Percentiles rank a stretch among this genome's conserved stretches.
These are phyloP conservation scores for Fulvia fulva DNA, from an alignment of 2,329 filamentous ascomycete species.

Conservation along the genomic window DNA sequence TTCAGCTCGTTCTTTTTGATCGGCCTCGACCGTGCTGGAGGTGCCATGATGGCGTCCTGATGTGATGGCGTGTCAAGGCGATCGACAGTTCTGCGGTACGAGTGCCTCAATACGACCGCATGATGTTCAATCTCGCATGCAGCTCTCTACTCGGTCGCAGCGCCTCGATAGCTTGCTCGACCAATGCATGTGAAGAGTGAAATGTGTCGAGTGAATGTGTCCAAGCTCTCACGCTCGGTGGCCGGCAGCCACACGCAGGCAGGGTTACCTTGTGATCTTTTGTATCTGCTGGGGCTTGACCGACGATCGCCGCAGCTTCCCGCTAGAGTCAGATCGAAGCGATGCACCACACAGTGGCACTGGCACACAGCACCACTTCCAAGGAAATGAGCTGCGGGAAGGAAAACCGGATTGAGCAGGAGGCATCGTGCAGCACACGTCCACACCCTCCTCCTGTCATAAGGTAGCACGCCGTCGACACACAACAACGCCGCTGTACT, in stretches of 20 bases:
- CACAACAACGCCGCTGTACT: neutral
- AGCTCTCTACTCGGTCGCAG: no score
- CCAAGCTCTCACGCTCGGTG: neutral
- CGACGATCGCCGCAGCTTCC: no score
- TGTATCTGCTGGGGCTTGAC: neutral
- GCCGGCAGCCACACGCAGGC: neutral
- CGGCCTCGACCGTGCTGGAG: slow-evolving; percentile 49
- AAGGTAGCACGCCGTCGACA: neutral
- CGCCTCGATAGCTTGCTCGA: neutral
- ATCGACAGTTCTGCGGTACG: neutral
- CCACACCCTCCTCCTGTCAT: no score
- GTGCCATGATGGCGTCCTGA: slow-evolving; percentile 28
- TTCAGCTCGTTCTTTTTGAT: slow-evolving; percentile 69
- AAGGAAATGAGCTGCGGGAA: neutral
- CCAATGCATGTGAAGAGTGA: neutral
- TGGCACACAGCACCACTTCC: no score
- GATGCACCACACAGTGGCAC: no score
- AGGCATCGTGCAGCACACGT: neutral
- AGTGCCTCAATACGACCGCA: neutral
- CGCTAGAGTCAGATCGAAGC: neutral
- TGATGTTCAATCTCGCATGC: neutral
- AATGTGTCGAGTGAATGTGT: neutral
- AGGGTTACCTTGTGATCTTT: no score
- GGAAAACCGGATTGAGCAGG: neutral
- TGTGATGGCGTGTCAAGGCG: neutral